Evolutionary conservation across 306 rosid species (phyloP), one percentile per base, ranked within the genome.

Genomic region (Dalbergia cochinchinensis): DNA sequence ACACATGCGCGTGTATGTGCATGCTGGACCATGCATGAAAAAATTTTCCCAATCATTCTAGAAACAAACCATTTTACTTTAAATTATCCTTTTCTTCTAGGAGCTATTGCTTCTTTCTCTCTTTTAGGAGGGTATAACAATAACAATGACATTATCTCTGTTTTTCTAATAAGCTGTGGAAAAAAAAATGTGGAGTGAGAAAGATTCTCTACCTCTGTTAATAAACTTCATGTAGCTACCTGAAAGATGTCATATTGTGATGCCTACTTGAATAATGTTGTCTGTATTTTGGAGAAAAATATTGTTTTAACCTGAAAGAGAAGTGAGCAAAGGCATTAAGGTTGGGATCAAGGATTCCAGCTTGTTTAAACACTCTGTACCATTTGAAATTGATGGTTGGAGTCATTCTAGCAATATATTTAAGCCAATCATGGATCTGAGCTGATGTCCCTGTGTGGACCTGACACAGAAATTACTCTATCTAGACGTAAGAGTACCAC

Each of bases 31-130:
- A 53, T 78, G 20, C 74, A 69, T 35, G 62, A 4, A 3, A 50
- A 61, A 73, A 53, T 54, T 44, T 62, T 6, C 22, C 22, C 31
- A 73, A 83, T 74, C 54, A 55, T 54, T 66, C 13, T 39, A 19
- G 45, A 77, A 18, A 19, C 42, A 31, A 12, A 13, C 57, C 57
- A 50, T 54, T 57, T n/a, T 55, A 58, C 18, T 63, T 54, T 54
- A 15, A 26, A 50, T 39, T 26, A 47, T 60, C 45, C 47, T 63
- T 82, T 70, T 63, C n/a, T 47, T 39, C 18, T 41, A 48, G 16
- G 69, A 77, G 33, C 20, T 63, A 71, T 77, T 63, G 61, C 55
- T 42, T 53, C 65, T 39, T 59, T 37, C 62, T 65, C 47, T 47
- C 65, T 51, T 37, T 37, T 50, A 50, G 69, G 44, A 35, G 78